Evolutionary conservation across 2,329 filamentous ascomycete species (phyloP).

Genomic region (Ophiocordyceps camponoti-leonardi): DNA sequence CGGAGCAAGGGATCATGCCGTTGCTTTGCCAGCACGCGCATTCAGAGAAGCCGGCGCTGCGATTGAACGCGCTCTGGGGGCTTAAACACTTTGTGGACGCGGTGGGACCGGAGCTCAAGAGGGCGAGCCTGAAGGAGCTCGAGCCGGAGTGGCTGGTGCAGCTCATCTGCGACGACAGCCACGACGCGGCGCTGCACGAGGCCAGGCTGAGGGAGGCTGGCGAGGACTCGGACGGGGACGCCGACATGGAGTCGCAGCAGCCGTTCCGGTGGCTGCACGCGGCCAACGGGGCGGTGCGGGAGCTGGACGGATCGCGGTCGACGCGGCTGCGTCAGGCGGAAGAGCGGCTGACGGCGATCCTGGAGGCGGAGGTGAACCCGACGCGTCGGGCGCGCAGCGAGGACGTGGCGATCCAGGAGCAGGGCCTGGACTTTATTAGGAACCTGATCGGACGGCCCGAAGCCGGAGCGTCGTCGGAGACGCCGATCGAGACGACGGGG

Average conservation of each 20-base stretch:
- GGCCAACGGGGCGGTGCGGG: constrained; percentile 12
- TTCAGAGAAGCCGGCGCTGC: constrained; percentile 60
- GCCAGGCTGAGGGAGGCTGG: constrained; percentile 16
- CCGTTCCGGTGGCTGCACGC: constrained; percentile 19
- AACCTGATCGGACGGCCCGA: constrained; percentile 62
- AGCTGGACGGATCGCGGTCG: constrained; percentile 19
- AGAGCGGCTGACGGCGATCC: constrained; percentile 29
- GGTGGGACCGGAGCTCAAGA: constrained; percentile 55
- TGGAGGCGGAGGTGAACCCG: constrained; percentile 52
- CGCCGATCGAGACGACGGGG: constrained; percentile 33
- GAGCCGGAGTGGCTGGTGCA: constrained; percentile 66
- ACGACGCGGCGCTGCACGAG: constrained; percentile 30
- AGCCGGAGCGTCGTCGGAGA: constrained; percentile 32
- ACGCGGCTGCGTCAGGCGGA: constrained; percentile 31
- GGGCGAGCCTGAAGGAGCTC: constrained; percentile 59
- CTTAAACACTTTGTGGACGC: constrained; percentile 76
- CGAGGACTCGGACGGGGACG: constrained; percentile 34
- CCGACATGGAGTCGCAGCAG: constrained; percentile 38
- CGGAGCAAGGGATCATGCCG: constrained; percentile 56
- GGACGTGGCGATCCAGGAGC: constrained; percentile 75
- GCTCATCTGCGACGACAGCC: constrained; percentile 49
- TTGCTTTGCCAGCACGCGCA: constrained; percentile 72
- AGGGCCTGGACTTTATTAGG: constrained; percentile 74
- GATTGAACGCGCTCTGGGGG: constrained; percentile 80
- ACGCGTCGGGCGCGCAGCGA: constrained; percentile 54